Evolutionary conservation across 2,329 filamentous ascomycete genomes (phyloP), one percentile per base, ranked within the genome.

Genomic region (Scopulariopsis brevicaulis): DNA sequence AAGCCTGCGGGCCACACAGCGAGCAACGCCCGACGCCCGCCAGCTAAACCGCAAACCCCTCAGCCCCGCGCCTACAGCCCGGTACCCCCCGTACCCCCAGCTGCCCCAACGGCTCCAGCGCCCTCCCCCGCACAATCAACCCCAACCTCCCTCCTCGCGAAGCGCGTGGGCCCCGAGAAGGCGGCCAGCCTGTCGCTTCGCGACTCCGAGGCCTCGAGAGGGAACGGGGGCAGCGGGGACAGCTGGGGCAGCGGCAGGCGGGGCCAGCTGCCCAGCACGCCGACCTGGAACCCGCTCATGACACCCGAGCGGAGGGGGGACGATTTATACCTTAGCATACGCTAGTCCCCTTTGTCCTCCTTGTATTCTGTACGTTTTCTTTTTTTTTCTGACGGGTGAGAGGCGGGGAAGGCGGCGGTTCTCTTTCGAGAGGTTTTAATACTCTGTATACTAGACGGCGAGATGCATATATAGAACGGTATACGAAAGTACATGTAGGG

Each of bases 271-370:
- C 77, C 77, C 1, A 69, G 68, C 40, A 79, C 77, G 43, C 82
- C 83, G 0, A 76, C 77, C 1, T 86, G 84, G 83, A 74, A 83
- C 63, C 85, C 85, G 3, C 79, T 77, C 62, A 65, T 89, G 64
- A 89, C 86, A 53, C 86, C 86, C 2, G 84, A 82, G 59, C 73
- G 84, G 60, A 76, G 82, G 54, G 86, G 86, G 0, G 81, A 85
- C 28, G 84, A 89, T 66, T 65, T 89, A 60, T 85, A 80, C 62
- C 65, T 84, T 63, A 78, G 79, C 62, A 79, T 84, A 61, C 74
- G 77, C 60, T 82, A 60, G 63, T 32, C 28, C 28, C 8, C 28
- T 4, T 32, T 32, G 28, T 32, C 28, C 28, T 32, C 8, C 28
- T 32, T 4, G 8, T 32, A 32, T 32, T 14, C n/a, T 2, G n/a